A percentile compares a stretch with the other conserved stretches of the same genome.
phyloP scores from a whole-genome alignment of 2,329 filamentous ascomycete species.

The Trichophyton simii region DNA sequence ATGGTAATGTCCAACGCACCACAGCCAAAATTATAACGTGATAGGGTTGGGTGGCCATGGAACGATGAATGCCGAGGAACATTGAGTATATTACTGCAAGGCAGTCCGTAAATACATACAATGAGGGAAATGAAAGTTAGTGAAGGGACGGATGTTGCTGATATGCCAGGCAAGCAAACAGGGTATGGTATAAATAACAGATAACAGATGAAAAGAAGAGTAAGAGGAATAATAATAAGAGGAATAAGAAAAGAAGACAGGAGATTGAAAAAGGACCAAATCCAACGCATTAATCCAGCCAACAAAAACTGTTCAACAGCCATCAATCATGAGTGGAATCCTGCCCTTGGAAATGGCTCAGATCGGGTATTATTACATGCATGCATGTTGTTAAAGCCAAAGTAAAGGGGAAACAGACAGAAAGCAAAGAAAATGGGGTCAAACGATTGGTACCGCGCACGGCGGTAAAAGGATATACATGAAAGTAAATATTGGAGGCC shows the following conservation, averaged over 20 bases:
- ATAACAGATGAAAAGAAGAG: too few relatives aligned
- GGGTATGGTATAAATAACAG: background rate
- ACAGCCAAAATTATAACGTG: background rate
- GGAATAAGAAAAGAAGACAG: background rate
- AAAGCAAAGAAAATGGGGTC: background rate
- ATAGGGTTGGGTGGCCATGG: background rate
- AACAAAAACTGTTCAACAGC: conserved; percentile 3
- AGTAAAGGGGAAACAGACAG: background rate
- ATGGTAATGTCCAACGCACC: background rate
- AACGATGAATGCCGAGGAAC: background rate
- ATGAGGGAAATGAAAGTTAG: background rate
- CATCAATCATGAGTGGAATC: conserved; percentile 3
- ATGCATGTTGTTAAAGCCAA: background rate
- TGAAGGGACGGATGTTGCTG: background rate
- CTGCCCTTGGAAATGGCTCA: background rate
- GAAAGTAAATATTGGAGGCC: background rate
- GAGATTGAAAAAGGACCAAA: background rate
- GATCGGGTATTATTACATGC: conserved; percentile 2
- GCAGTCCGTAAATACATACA: background rate
- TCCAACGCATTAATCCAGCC: conserved; percentile 2
- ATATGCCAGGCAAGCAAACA: conserved; percentile 1
- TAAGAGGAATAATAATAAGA: too few relatives aligned
- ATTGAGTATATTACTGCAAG: background rate
- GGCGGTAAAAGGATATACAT: background rate
- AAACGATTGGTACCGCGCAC: background rate